A percentile compares a stretch with the other conserved stretches of the same genome.
Conservation (phyloP, 148 eudicot genomes). For the Suaeda aralocaspica region DNA sequence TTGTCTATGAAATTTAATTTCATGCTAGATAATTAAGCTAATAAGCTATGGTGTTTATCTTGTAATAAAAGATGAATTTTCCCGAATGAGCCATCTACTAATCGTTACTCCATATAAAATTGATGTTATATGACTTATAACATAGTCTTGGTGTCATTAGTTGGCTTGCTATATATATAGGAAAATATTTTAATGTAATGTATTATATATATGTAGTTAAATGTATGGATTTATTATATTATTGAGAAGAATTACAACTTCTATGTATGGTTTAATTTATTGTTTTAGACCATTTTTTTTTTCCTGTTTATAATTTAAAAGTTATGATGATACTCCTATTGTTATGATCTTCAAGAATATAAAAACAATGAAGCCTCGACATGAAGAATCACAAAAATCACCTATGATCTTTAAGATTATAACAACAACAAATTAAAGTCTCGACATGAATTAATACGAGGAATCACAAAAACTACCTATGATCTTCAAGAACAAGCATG, state of each 20-base stretch:
- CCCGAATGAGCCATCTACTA: slow-evolving; percentile 18
- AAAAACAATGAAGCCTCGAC: no score
- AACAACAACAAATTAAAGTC: no score
- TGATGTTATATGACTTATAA: slow-evolving; percentile 15
- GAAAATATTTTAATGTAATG: slow-evolving; percentile 6
- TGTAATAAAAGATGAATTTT: slow-evolving; percentile 22
- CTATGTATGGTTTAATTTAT: background rate
- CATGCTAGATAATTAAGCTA: slow-evolving; percentile 10
- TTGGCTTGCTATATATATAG: slow-evolving; percentile 18
- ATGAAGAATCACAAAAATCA: no score
- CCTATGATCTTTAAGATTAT: no score
- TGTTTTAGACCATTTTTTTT: background rate
- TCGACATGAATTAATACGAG: no score
- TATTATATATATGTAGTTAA: background rate
- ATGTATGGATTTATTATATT: slow-evolving; percentile 3
- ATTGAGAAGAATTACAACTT: background rate
- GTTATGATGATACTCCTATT: no score
- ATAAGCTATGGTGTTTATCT: slow-evolving; percentile 12
- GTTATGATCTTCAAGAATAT: slow-evolving; percentile 1
- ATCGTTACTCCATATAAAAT: no score
- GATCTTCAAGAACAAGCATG: slow-evolving; percentile 10
- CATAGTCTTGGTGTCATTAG: slow-evolving; percentile 21
- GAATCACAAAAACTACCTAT: no score
- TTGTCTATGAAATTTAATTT: background rate
- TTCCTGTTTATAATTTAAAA: background rate